Conservation (phyloP, 805 yeast genomes). For the Starmerella apicola region DNA sequence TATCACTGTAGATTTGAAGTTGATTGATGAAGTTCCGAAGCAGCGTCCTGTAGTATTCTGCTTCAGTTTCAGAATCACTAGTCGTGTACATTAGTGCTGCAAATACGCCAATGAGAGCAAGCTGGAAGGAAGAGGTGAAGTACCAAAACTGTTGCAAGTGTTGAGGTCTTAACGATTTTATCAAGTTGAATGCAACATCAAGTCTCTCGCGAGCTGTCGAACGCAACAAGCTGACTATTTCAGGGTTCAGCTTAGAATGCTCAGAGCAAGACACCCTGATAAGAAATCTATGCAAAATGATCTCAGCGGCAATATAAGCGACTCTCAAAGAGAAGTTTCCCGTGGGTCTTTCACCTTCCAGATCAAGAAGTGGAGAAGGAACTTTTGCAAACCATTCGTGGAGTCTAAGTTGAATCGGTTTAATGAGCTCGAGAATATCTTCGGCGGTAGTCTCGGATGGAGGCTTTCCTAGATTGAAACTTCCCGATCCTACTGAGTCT, state of each 20-base stretch:
- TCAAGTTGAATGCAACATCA: slow-evolving; percentile 69
- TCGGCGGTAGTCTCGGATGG: slow-evolving; percentile 26
- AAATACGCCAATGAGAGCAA: slow-evolving; percentile 76
- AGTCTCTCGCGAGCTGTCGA: slow-evolving; percentile 76
- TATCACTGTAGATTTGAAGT: slow-evolving; percentile 58
- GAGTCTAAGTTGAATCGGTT: slow-evolving; percentile 32
- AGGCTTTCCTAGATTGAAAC: neutral
- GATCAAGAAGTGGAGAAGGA: slow-evolving; percentile 22
- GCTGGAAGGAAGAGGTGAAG: slow-evolving; percentile 62
- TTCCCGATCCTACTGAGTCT: too few species aligned
- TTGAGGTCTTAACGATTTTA: slow-evolving; percentile 61
- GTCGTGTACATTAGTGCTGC: slow-evolving; percentile 72
- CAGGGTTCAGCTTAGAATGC: slow-evolving; percentile 34
- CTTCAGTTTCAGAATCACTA: slow-evolving; percentile 43
- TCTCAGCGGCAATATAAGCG: slow-evolving; percentile 81
- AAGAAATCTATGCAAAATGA: slow-evolving; percentile 60
- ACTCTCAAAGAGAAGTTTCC: slow-evolving; percentile 65
- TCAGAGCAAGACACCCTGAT: slow-evolving; percentile 21
- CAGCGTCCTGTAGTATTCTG: slow-evolving; percentile 49
- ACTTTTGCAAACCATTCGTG: slow-evolving; percentile 28
- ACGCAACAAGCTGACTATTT: slow-evolving; percentile 56
- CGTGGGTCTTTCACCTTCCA: slow-evolving; percentile 28
- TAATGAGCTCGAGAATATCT: slow-evolving; percentile 60
- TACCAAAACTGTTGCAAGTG: slow-evolving; percentile 88
- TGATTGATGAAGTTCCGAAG: slow-evolving; percentile 68